These are phyloP conservation scores for Saksenaea vasiformis DNA, from an alignment of 371 early-diverging fungal genomes.

Conservation along the genomic window DNA sequence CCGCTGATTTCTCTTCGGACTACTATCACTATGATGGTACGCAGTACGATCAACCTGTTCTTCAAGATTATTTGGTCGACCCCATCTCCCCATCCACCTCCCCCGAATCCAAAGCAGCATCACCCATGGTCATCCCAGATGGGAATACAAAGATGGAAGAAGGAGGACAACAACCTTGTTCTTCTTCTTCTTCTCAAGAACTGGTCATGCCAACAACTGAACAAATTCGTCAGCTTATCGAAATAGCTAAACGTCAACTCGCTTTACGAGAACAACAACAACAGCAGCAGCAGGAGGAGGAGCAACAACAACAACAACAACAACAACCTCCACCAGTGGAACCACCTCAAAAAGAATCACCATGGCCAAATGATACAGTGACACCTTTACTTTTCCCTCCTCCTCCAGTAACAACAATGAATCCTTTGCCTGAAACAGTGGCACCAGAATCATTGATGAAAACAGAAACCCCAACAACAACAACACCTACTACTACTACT, in stretches of 20 bases:
- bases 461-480: conserved; percentile 3
- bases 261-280: conserved; percentile 29
- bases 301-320: conserved; percentile 7
- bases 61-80: conserved; percentile 1
- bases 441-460: conserved; percentile 26
- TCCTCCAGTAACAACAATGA: background rate
- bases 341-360: background rate
- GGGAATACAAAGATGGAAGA: background rate
- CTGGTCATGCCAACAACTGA: conserved; percentile 39
- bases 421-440: conserved; percentile 20
- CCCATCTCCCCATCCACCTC: conserved; percentile 11
- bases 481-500: background rate
- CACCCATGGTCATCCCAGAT: conserved; percentile 8
- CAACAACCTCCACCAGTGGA: background rate
- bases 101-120: background rate
- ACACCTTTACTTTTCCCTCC: background rate
- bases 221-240: conserved; percentile 48
- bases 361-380: background rate
- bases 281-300: conserved; percentile 1
- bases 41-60: conserved; percentile 8
- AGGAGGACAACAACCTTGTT: background rate
- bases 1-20: background rate
- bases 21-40: conserved; percentile 14
- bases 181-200: no score
- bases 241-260: conserved; percentile 44